Percentiles rank a stretch among this genome's conserved stretches.
phyloP scores from a whole-genome alignment of 345 rosid species.

The Boechera retrofracta region DNA sequence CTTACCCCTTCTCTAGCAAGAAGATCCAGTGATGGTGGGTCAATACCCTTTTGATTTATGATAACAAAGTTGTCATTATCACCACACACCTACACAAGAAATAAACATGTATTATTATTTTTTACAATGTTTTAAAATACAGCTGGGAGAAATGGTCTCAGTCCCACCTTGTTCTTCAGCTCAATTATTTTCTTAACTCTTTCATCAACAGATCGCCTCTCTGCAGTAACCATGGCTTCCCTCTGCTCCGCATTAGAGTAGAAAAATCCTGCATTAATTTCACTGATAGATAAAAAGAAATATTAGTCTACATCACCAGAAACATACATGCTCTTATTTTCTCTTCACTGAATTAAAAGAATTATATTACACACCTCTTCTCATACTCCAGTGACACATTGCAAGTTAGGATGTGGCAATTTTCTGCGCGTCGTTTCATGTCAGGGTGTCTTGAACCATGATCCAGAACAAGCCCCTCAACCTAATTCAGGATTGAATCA shows the following conservation, averaged over 20 bases:
- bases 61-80: conserved; percentile 75
- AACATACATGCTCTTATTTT: not conserved
- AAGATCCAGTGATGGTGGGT: conserved; percentile 90
- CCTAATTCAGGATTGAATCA: conserved; percentile 51
- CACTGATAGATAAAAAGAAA: conserved; percentile 51
- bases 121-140: not conserved
- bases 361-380: conserved; percentile 66
- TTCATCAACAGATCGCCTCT: conserved; percentile 88
- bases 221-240: conserved; percentile 97
- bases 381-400: conserved; percentile 97
- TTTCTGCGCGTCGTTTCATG: conserved; percentile 97
- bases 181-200: conserved; percentile 83
- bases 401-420: conserved; percentile 92
- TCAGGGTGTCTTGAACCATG: conserved; percentile 99
- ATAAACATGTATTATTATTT: not conserved
- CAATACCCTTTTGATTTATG: conserved; percentile 96
- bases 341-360: conserved; percentile 9
- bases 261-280: conserved; percentile 98
- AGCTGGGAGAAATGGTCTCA: not conserved
- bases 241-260: conserved; percentile 97
- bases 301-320: conserved; percentile 11
- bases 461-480: conserved; percentile 98
- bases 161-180: conserved; percentile 74
- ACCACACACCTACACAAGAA: conserved; percentile 74
- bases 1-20: conserved; percentile 96